Evolutionary conservation across 2,329 filamentous ascomycete species (phyloP).

Genomic region (Aspergillus sp.): DNA sequence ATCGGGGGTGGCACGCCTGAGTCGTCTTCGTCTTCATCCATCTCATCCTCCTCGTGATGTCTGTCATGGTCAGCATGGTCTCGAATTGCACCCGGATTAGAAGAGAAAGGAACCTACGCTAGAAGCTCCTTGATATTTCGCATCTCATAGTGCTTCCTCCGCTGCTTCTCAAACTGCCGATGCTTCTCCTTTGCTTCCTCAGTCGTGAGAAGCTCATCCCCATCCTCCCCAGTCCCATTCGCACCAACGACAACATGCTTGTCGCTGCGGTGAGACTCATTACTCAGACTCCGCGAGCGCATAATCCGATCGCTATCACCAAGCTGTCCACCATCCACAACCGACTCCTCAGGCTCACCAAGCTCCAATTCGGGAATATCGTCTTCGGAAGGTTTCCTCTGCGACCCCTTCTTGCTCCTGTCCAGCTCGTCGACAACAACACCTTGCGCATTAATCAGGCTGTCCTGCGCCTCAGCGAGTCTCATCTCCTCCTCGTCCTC

Average conservation of each 20-base stretch:
- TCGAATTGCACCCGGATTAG: neutral
- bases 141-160: constrained; percentile 99
- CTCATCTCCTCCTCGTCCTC: constrained; percentile 77
- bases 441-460: constrained; percentile 69
- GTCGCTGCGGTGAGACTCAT: constrained; percentile 53
- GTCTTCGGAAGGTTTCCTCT: constrained; percentile 60
- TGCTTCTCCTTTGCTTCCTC: constrained; percentile 88
- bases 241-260: constrained; percentile 82
- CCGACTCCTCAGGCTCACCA: constrained; percentile 83
- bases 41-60: constrained; percentile 70
- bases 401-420: constrained; percentile 44
- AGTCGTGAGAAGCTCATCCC: constrained; percentile 59
- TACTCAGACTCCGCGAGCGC: constrained; percentile 47
- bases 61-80: constrained; percentile 25
- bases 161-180: constrained; percentile 82
- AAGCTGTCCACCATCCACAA: constrained; percentile 45
- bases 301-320: constrained; percentile 51
- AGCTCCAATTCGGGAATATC: constrained; percentile 92
- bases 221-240: constrained; percentile 41
- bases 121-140: constrained; percentile 86
- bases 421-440: constrained; percentile 72
- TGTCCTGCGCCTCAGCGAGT: constrained; percentile 35
- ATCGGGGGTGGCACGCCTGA: constrained; percentile 33
- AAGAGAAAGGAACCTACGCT: constrained; percentile 59
- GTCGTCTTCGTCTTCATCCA: constrained; percentile 63